Evolutionary conservation across 2,329 filamentous ascomycete species (phyloP).

Genomic region (Scytalidium sp.): DNA sequence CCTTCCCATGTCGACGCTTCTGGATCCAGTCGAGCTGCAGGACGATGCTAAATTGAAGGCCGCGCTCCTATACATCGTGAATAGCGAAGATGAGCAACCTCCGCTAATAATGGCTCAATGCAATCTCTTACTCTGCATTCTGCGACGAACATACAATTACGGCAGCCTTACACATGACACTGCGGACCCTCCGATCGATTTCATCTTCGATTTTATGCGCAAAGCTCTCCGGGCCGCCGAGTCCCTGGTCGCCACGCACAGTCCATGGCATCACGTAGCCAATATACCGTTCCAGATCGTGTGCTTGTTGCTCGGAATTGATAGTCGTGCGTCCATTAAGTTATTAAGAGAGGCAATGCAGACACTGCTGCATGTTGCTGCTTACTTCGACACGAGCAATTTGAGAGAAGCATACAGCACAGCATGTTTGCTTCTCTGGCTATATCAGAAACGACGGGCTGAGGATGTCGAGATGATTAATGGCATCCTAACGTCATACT

Average conservation of each 20-base stretch:
- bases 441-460: background rate
- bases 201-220: background rate
- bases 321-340: conserved; percentile 1
- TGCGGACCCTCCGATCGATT: background rate
- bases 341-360: conserved; percentile 6
- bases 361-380: conserved; percentile 5
- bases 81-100: background rate
- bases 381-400: background rate
- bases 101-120: background rate
- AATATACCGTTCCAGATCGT: conserved; percentile 1
- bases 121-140: background rate
- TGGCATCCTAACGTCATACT: background rate
- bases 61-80: background rate
- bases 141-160: background rate
- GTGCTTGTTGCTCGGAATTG: background rate
- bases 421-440: background rate
- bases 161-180: background rate
- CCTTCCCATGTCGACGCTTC: background rate
- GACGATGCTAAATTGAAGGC: background rate
- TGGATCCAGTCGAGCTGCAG: background rate
- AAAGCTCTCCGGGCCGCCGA: background rate
- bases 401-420: background rate
- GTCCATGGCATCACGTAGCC: background rate
- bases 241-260: background rate
- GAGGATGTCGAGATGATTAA: background rate